Conservation (phyloP, 352 stramenopile species). For the Aphanomyces stellatus region DNA sequence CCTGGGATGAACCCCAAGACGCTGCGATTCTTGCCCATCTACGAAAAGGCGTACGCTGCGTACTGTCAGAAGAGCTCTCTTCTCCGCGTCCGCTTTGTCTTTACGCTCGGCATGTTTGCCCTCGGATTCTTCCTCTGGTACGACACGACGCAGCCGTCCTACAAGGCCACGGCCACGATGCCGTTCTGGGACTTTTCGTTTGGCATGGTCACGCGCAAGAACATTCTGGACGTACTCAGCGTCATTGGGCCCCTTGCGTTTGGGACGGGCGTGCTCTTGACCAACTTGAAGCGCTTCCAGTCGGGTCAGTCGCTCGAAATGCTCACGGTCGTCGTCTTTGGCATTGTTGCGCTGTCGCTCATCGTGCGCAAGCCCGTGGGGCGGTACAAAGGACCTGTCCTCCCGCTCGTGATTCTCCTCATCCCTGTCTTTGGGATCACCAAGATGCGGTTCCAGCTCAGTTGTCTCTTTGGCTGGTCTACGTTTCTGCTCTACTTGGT, state of each 20-base stretch:
- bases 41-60: slow-evolving; percentile 55
- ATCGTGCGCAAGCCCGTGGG: slow-evolving; percentile 72
- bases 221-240: slow-evolving; percentile 15
- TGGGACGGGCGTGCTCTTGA: slow-evolving; percentile 36
- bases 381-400: slow-evolving; percentile 52
- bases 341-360: slow-evolving; percentile 45
- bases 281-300: slow-evolving; percentile 39
- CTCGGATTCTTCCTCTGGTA: slow-evolving; percentile 41
- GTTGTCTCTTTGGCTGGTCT: slow-evolving; percentile 54
- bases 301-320: slow-evolving; percentile 33
- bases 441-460: slow-evolving; percentile 66
- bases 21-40: slow-evolving; percentile 57
- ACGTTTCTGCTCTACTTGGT: slow-evolving; percentile 62
- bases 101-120: slow-evolving; percentile 44
- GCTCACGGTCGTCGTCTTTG: slow-evolving; percentile 48
- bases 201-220: slow-evolving; percentile 11
- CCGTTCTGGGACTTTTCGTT: slow-evolving; percentile 14
- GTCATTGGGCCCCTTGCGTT: slow-evolving; percentile 27
- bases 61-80: slow-evolving; percentile 44
- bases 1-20: slow-evolving; percentile 49
- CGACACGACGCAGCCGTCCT: slow-evolving; percentile 10
- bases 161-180: slow-evolving; percentile 17
- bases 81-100: slow-evolving; percentile 49
- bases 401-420: slow-evolving; percentile 65
- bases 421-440: slow-evolving; percentile 79